Evolutionary conservation across 73 alveolate genomes (phyloP).

Genomic region (Symbiodinium natans): DNA sequence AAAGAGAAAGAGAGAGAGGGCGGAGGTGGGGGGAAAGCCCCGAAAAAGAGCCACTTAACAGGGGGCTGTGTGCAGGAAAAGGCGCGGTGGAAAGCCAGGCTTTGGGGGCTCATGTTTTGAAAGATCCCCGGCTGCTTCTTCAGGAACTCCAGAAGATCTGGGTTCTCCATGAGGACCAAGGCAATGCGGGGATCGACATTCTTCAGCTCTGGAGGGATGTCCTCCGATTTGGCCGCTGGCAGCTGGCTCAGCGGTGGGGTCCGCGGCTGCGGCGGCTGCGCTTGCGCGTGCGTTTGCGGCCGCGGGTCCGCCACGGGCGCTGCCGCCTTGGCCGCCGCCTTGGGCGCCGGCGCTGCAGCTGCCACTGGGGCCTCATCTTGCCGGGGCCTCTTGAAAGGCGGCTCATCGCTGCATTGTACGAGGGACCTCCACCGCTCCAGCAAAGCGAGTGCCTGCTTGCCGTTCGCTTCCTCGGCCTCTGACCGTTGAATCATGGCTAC

Average conservation of each 20-base stretch:
- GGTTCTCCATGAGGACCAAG: conserved; percentile 22
- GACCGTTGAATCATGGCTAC: conserved; percentile 9
- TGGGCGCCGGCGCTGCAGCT: not conserved
- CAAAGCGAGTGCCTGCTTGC: conserved; percentile 14
- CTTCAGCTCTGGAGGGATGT: conserved; percentile 8
- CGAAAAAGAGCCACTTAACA: too few relatives aligned
- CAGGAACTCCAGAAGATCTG: not conserved
- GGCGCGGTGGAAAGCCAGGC: not conserved
- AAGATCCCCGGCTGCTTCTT: conserved; percentile 33
- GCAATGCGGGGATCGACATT: conserved; percentile 37
- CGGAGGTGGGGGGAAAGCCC: too few relatives aligned
- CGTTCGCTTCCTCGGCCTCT: not conserved
- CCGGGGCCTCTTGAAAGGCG: not conserved
- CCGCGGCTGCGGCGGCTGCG: conserved; percentile 20
- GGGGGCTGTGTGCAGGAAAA: too few relatives aligned
- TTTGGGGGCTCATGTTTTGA: not conserved
- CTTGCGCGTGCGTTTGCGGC: not conserved
- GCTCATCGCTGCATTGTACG: too few relatives aligned
- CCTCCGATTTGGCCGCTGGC: conserved; percentile 43
- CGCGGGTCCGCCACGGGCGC: not conserved
- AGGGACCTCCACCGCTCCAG: conserved; percentile 56
- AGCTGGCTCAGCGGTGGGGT: conserved; percentile 61
- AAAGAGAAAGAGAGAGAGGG: too few relatives aligned
- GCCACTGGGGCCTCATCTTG: not conserved
- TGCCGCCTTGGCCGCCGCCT: not conserved